Conservation (phyloP, 2,329 filamentous ascomycete genomes). For the Grosmannia huntii region DNA sequence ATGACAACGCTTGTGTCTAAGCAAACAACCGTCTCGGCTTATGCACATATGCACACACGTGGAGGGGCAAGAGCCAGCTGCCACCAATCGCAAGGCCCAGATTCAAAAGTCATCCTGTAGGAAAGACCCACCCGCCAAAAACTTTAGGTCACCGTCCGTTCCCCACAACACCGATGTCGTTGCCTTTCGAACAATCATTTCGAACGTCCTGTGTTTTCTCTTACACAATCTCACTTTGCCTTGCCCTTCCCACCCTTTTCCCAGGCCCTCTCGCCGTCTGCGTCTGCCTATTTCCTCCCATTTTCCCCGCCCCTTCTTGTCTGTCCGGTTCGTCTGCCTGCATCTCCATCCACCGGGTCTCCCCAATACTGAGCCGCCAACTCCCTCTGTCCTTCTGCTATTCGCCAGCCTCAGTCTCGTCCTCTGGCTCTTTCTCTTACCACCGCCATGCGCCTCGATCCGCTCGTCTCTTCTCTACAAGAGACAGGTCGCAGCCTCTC, state of each 20-base stretch:
- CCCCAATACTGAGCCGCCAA: background rate
- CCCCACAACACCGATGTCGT: conserved; percentile 3
- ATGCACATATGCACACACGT: background rate
- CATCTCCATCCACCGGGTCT: background rate
- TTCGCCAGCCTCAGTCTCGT: background rate
- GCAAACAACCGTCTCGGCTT: background rate
- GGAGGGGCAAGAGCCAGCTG: background rate
- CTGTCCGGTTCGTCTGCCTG: background rate
- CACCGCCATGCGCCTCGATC: background rate
- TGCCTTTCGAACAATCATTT: background rate
- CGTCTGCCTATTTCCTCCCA: background rate
- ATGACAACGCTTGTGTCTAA: background rate
- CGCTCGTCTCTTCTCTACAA: background rate
- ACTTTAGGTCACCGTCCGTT: conserved; percentile 1
- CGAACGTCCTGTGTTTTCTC: background rate
- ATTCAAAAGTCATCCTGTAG: background rate
- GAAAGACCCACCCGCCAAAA: background rate
- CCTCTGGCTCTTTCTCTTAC: background rate
- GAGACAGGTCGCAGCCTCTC: background rate
- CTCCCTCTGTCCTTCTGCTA: background rate
- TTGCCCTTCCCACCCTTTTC: background rate
- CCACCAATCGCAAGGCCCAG: background rate
- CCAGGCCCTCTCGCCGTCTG: background rate
- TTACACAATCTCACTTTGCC: background rate
- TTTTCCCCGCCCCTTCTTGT: background rate